Evolutionary conservation across 345 rosid genomes (phyloP), one percentile per base, ranked within the genome.

Genomic region (Nasturtium officinale): DNA sequence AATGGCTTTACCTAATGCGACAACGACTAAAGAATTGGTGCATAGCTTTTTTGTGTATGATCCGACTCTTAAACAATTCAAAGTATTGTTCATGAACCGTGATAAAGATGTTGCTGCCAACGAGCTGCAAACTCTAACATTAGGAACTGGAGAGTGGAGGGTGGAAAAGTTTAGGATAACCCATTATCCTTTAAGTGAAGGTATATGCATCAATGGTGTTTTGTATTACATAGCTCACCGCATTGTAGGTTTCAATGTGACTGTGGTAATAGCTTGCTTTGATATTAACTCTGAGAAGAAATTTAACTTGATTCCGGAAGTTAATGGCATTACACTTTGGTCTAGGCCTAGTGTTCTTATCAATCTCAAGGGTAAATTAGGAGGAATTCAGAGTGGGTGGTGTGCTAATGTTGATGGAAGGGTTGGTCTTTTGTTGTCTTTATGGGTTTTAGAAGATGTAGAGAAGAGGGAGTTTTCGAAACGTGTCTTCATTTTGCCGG

Each of bases 301-400:
- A 8, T 18, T 18, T 2, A 10, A 7, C 5, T 21, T 50, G 29
- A 10, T 50, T 21, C 2, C 3, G 29, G 55, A 50, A 20, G 15
- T 1, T 50, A 21, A 50, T 50, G 55, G 55, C 12, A 5, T 50
- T 10, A 9, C 29, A 10, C 3, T 50, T 21, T 50, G 55, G 55
- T 50, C 55, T 17, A 21, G 7, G 55, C 29, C 55, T 50, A 50
- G 55, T 50, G 55, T 50, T 1, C 11, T 50, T 1, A 26, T 50
- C 5, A 50, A 50, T 10, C 21, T 21, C 29, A 50, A 21, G 15
- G 55, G 55, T 50, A 50, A 50, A 3, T 11, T 50, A 50, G 55
- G 55, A 50, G 55, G 28, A 21, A 50, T 50, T 21, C 55, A 50
- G n/a, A 50, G 55, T 10, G 55, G 21, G 29, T 50, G 55, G 55